Evolutionary conservation across 129 eudicot species (phyloP).

Genomic region (Ambrosia artemisiifolia): DNA sequence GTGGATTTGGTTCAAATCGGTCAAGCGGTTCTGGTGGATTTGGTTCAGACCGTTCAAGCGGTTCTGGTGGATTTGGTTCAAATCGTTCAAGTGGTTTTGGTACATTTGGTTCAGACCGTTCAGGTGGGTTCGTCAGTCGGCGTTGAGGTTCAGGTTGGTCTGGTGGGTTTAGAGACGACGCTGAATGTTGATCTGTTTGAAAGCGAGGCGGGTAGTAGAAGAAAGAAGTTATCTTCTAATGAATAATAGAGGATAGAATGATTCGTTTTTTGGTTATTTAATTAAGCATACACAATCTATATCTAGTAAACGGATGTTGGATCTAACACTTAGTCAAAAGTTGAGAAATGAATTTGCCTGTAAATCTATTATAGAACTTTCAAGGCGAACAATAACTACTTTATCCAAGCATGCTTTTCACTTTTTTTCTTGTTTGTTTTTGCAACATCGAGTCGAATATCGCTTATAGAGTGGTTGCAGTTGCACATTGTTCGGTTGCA

Average conservation of each 20-base stretch:
- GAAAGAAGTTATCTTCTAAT: constrained; percentile 2
- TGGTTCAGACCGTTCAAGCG: constrained; percentile 29
- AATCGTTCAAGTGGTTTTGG: constrained; percentile 19
- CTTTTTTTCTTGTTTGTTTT: not conserved
- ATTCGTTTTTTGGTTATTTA: constrained; percentile 4
- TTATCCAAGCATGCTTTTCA: not conserved
- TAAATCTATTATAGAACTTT: constrained; percentile 13
- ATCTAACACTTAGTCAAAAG: constrained; percentile 16
- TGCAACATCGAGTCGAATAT: too few relatives aligned
- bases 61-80: constrained; percentile 22
- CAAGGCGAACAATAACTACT: constrained; percentile 4
- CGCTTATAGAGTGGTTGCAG: too few relatives aligned
- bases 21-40: not conserved
- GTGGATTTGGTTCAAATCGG: constrained; percentile 40
- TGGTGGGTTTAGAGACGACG: constrained; percentile 45
- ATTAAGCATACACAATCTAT: constrained; percentile 1
- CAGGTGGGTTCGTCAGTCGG: constrained; percentile 18
- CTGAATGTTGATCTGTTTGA: constrained; percentile 17
- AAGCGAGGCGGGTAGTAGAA: constrained; percentile 17
- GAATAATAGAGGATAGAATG: constrained; percentile 11
- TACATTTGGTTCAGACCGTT: too few relatives aligned
- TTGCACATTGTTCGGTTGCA: too few relatives aligned
- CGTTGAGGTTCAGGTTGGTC: constrained; percentile 18
- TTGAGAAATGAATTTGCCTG: constrained; percentile 12
- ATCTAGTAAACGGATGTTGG: constrained; percentile 17